Conservation (phyloP, 148 eudicot species). For the Agrostemma githago region DNA sequence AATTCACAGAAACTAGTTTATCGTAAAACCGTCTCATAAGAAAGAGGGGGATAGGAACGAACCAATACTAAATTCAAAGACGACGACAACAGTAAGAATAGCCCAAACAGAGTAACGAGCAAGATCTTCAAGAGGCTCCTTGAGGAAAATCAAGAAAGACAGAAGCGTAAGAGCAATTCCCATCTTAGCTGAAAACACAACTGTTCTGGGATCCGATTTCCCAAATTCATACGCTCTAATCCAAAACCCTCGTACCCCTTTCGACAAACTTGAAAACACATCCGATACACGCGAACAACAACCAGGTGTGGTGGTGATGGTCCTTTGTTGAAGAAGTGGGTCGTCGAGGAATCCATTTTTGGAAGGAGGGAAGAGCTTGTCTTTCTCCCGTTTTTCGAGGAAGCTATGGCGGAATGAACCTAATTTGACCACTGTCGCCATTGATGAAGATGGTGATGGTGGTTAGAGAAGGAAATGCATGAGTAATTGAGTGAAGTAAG, state of each 20-base stretch:
- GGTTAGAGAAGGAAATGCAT: background rate
- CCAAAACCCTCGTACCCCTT: slow-evolving; percentile 21
- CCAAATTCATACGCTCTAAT: slow-evolving; percentile 56
- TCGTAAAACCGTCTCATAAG: too few species aligned
- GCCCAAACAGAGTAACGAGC: slow-evolving; percentile 81
- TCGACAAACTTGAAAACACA: slow-evolving; percentile 25
- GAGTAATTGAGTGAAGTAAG: background rate
- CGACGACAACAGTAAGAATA: slow-evolving; percentile 86
- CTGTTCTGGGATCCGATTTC: slow-evolving; percentile 66
- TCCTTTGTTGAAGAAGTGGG: background rate
- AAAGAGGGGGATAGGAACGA: background rate
- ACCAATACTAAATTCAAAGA: slow-evolving; percentile 94
- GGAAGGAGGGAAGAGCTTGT: slow-evolving; percentile 16
- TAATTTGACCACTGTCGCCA: slow-evolving; percentile 21
- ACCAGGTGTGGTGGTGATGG: background rate
- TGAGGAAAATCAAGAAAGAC: slow-evolving; percentile 61
- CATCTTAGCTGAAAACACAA: slow-evolving; percentile 68
- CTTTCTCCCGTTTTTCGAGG: slow-evolving; percentile 34
- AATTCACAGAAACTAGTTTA: too few species aligned
- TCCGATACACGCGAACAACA: background rate
- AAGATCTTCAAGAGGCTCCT: slow-evolving; percentile 58
- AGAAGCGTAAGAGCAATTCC: slow-evolving; percentile 67
- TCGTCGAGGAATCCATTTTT: background rate
- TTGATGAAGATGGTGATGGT: background rate
- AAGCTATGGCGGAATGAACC: slow-evolving; percentile 47